Base-by-base conservation (phyloP, 352 stramenopile species). In the Plasmopara muralis region DNA sequence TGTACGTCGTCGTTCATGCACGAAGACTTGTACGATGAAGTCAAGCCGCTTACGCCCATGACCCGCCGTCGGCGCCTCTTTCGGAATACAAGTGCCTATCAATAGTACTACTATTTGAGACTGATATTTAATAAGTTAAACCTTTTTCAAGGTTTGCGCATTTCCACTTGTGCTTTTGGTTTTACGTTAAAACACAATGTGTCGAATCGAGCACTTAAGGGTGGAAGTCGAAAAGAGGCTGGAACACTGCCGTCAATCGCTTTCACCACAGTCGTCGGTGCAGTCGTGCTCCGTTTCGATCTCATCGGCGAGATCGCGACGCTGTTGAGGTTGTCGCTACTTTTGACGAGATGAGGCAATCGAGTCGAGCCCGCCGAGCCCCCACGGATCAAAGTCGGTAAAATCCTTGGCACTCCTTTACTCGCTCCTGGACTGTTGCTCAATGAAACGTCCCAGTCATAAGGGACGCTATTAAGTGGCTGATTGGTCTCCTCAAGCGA, bases 281-380 rank as follows among this genome's bases (percentile, higher is more conserved):
- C 77, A 0, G 72, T 84, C 8, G 69, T 72, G 7, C 77, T 76
- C 2, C 70, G 62, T 53, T 72, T 64, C 10, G 72, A 47, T 16
- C 66, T 54, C 9, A 79, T 60, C 10, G 64, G 65, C 6, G 61
- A 74, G 40, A 64, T 74, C 16, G 57, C 58, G 31, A 68, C 51
- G 8, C 43, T 63, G 5, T 67, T 43, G 8, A 25, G 15, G 2
- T 39, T 28, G 29, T 49, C 50, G 14, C 18, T 45, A 34, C n/a
- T 42, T 42, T 54, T 62, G 33, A 56, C 53, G 45, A n/a, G 47
- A 44, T 38, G 44, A 34, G 53, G 67, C 43, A 70, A 57, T 34
- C 61, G 55, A 43, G 47, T 44, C n/a, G 64, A 49, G 20, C 51
- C 53, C 6, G 59, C 55, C 1, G 69, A 81, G 8, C 51, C 51